Base-by-base conservation (phyloP, 179 eudicot genomes). In the Camellia oleifera region DNA sequence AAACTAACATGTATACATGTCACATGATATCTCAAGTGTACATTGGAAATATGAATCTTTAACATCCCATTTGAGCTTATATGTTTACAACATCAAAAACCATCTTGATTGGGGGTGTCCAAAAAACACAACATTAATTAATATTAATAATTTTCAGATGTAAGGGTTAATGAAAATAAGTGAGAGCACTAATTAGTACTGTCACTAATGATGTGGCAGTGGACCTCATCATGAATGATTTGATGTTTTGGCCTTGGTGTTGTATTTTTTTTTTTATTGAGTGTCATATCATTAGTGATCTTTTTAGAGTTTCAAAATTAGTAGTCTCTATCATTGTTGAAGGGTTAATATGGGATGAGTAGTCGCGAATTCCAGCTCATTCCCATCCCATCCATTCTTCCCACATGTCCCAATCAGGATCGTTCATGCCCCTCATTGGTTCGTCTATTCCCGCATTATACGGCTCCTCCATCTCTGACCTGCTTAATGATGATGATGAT, bases 341-440 rank as follows among this genome's bases (percentile, higher is more conserved):
- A n/a, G 93, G 92, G 81, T 92, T 91, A 77, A 94, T 80, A 52
- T 90, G 93, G 70, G 96, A 89, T 2, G 97, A 82, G 82, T 95
- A 95, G 65, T 92, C 97, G 1, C 92, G 82, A 67, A 88, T 91
- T 45, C 97, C 93, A 12, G 97, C 97, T 32, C 97, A 97, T 91
- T 95, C 97, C 92, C 91, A 93, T 4, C 98, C 97, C 95, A 92
- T 91, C 97, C 97, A 93, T 69, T 93, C 94, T 42, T 94, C 98
- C 95, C 97, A 94, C 81, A 92, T 8, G 46, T 94, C 98, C 87
- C 85, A 83, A 74, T 91, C 96, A 6, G 88, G 83, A 13, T 91
- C 93, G 46, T 83, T 8, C 91, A 89, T 84, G 68, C 89, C 92
- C 80, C 86, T 77, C 79, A 82, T 82, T 17, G 81, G 65, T n/a